Evolutionary conservation across 345 rosid species (phyloP).

Genomic region (Gynandropsis gynandra): DNA sequence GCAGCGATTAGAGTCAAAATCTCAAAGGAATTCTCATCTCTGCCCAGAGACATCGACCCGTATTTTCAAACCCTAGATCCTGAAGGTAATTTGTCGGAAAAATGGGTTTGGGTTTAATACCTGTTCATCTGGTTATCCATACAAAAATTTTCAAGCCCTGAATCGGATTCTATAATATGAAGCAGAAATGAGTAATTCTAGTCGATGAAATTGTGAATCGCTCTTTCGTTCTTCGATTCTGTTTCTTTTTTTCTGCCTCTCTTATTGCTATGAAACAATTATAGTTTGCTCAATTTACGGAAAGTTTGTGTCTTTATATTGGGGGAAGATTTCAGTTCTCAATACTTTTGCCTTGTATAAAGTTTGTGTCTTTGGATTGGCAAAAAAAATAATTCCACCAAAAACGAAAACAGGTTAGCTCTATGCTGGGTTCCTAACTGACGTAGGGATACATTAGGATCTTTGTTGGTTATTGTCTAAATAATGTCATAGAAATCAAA

Average conservation of each 20-base stretch:
- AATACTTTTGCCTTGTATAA: too few relatives aligned
- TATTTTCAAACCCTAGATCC: conserved; percentile 69
- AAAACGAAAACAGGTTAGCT: too few relatives aligned
- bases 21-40: conserved; percentile 56
- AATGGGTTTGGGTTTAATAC: not conserved
- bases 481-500: not conserved
- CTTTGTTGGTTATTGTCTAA: not conserved
- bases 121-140: conserved; percentile 1
- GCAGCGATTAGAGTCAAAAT: conserved; percentile 61
- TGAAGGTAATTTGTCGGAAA: conserved; percentile 41
- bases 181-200: not conserved
- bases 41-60: conserved; percentile 80
- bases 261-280: too few relatives aligned
- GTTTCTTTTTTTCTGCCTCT: too few relatives aligned
- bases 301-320: too few relatives aligned
- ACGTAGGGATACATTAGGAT: not conserved
- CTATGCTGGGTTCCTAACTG: not conserved
- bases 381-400: too few relatives aligned
- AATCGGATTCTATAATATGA: not conserved
- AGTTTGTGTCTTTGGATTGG: too few relatives aligned
- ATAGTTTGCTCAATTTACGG: too few relatives aligned
- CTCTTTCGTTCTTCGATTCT: too few relatives aligned
- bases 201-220: too few relatives aligned
- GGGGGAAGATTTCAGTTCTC: too few relatives aligned
- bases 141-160: not conserved